A percentile compares a stretch with the other conserved stretches of the same genome.
phyloP scores from a whole-genome alignment of 2,329 filamentous ascomycete genomes.

The Sclerotinia subarctica region DNA sequence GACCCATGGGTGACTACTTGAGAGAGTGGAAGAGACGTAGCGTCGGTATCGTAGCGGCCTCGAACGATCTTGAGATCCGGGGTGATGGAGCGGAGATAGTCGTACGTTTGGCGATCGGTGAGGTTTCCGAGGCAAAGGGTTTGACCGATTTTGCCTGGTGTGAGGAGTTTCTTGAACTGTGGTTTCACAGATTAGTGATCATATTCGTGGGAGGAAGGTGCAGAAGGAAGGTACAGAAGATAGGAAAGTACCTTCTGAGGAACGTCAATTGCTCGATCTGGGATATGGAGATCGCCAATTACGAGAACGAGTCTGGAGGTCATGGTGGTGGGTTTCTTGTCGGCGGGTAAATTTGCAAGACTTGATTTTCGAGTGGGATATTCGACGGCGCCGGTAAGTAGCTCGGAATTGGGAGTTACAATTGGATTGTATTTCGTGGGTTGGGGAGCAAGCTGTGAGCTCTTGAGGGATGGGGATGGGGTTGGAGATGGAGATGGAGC shows the following conservation, averaged over 20 bases:
- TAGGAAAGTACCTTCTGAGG: conserved; percentile 68
- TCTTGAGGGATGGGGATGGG: conserved; percentile 2
- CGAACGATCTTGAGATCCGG: conserved; percentile 70
- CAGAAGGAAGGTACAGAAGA: conserved; percentile 15
- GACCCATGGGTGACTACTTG: conserved; percentile 65
- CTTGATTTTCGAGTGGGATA: conserved; percentile 14
- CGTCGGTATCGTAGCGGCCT: conserved; percentile 65
- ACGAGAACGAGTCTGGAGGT: conserved; percentile 89
- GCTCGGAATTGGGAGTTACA: conserved; percentile 4
- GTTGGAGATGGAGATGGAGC: too few relatives aligned
- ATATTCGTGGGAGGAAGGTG: conserved; percentile 21
- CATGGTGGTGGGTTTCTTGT: conserved; percentile 42
- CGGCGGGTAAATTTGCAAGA: neutral
- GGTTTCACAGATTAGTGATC: conserved; percentile 4
- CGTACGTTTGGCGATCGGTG: conserved; percentile 75
- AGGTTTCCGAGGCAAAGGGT: conserved; percentile 78
- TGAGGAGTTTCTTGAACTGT: conserved; percentile 82
- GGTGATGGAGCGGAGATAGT: conserved; percentile 72
- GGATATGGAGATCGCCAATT: conserved; percentile 91
- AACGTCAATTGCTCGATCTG: conserved; percentile 86
- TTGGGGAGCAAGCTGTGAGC: conserved; percentile 3
- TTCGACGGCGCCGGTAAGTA: conserved; percentile 10
- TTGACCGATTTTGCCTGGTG: conserved; percentile 79
- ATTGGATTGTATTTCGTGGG: conserved; percentile 6
- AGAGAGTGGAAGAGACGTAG: conserved; percentile 61